Conservation (phyloP, 1,284 basidiomycete species). For the Austroboletus novae-zelandiae region DNA sequence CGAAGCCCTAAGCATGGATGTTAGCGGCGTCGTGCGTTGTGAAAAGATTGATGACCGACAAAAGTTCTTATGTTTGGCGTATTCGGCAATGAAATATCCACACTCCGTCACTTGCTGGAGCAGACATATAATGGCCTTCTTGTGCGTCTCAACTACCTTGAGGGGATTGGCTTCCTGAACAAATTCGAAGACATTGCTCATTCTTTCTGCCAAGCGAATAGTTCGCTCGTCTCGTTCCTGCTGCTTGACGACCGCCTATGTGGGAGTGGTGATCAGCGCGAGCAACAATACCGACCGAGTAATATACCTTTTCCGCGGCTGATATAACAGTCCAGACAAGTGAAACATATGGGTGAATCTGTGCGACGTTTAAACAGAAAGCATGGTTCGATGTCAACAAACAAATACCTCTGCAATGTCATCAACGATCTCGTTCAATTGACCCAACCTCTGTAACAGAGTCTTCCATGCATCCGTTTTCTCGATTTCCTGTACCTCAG, state of each 20-base stretch:
- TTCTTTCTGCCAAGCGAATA: not conserved
- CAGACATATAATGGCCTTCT: no score
- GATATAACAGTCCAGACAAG: not conserved
- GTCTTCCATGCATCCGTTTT: not conserved
- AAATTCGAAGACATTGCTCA: no score
- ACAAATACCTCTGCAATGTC: not conserved
- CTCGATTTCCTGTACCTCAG: not conserved
- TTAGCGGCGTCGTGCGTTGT: no score
- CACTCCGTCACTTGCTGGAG: no score
- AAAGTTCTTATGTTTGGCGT: no score
- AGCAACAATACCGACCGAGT: not conserved
- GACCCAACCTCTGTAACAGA: not conserved
- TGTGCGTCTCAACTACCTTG: no score
- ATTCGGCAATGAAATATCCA: no score
- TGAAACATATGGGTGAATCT: not conserved
- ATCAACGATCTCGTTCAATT: slow-evolving; percentile 1
- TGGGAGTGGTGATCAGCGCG: not conserved
- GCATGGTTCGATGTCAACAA: not conserved
- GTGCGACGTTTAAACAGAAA: not conserved
- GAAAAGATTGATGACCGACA: no score
- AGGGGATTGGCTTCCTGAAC: no score
- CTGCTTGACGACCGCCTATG: not conserved
- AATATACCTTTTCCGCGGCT: not conserved
- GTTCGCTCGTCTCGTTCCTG: not conserved
- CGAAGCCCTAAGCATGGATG: no score